Evolutionary conservation across 1,284 basidiomycete species (phyloP).

Genomic region (Tetrapyrgos nigripes): DNA sequence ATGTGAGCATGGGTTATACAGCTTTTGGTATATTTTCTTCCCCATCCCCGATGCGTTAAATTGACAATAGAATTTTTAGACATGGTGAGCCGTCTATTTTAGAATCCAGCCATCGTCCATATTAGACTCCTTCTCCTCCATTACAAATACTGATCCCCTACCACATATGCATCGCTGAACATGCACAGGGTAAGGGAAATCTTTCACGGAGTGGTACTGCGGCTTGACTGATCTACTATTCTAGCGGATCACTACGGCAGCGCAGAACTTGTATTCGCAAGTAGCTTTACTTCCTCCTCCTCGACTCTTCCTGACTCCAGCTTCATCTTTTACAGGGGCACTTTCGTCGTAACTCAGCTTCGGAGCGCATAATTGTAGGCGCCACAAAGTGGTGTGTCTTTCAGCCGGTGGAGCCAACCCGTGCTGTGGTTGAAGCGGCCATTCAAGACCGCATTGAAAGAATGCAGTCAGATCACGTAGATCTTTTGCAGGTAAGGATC

Average conservation of each 20-base stretch:
- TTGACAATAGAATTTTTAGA: slow-evolving; percentile 39
- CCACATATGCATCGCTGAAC: too few relatives aligned
- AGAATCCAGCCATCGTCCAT: too few relatives aligned
- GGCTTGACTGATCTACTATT: slow-evolving; percentile 11
- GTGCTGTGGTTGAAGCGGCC: slow-evolving; percentile 64
- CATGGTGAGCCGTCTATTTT: slow-evolving; percentile 50
- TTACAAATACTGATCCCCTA: too few relatives aligned
- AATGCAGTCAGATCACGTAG: slow-evolving; percentile 56
- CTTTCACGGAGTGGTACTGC: too few relatives aligned
- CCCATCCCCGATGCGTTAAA: slow-evolving; percentile 6
- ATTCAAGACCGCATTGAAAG: slow-evolving; percentile 70
- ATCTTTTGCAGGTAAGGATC: slow-evolving; percentile 69
- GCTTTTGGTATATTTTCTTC: slow-evolving; percentile 65
- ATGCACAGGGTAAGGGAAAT: slow-evolving; percentile 1
- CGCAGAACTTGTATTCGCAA: slow-evolving; percentile 78
- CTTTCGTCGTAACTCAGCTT: slow-evolving; percentile 56
- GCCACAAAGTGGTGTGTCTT: slow-evolving; percentile 88
- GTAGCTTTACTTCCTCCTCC: slow-evolving; percentile 28
- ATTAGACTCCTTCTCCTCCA: slow-evolving; percentile 1
- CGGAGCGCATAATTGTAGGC: slow-evolving; percentile 58
- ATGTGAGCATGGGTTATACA: slow-evolving; percentile 69
- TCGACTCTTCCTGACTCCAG: slow-evolving; percentile 10
- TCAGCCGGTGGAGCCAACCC: slow-evolving; percentile 56
- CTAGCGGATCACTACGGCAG: slow-evolving; percentile 86
- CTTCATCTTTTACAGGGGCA: slow-evolving; percentile 59